phyloP scores from a whole-genome alignment of 345 rosid species.

The Euphorbia peplus region DNA sequence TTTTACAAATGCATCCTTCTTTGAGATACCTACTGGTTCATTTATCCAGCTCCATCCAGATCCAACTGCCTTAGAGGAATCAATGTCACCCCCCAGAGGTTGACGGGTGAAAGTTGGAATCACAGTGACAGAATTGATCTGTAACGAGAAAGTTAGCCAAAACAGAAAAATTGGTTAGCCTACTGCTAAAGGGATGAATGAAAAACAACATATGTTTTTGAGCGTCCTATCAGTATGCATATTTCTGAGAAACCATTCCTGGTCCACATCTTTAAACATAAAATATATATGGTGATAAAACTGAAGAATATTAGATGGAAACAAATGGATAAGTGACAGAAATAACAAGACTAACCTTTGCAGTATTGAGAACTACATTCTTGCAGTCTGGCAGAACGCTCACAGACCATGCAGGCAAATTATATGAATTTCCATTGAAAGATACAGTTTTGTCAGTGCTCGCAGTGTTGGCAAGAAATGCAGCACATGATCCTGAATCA shows the following conservation, averaged over 20 bases:
- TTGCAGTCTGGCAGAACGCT: constrained; percentile 98
- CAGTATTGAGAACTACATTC: constrained; percentile 78
- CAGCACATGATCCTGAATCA: constrained; percentile 63
- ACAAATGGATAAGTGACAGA: neutral
- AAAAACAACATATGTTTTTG: neutral
- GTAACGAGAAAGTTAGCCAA: constrained; percentile 12
- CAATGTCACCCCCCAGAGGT: constrained; percentile 39
- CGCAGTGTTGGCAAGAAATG: constrained; percentile 79
- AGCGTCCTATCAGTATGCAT: neutral
- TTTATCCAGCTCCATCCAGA: constrained; percentile 73
- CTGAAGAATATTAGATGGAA: neutral
- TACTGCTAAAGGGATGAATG: neutral
- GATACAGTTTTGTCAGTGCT: constrained; percentile 59
- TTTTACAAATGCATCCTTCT: constrained; percentile 52
- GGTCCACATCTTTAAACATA: constrained; percentile 2
- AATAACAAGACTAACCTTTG: constrained; percentile 59
- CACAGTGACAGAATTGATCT: constrained; percentile 69
- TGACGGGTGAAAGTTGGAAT: constrained; percentile 47
- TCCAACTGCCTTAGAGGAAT: constrained; percentile 41
- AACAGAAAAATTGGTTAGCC: constrained; percentile 8
- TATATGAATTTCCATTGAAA: constrained; percentile 68
- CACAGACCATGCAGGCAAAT: constrained; percentile 92
- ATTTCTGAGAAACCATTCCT: neutral
- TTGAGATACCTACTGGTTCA: constrained; percentile 85
- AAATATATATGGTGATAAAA: neutral